phyloP scores from a whole-genome alignment of 805 yeast species.

The Wickerhamomyces pijperi region DNA sequence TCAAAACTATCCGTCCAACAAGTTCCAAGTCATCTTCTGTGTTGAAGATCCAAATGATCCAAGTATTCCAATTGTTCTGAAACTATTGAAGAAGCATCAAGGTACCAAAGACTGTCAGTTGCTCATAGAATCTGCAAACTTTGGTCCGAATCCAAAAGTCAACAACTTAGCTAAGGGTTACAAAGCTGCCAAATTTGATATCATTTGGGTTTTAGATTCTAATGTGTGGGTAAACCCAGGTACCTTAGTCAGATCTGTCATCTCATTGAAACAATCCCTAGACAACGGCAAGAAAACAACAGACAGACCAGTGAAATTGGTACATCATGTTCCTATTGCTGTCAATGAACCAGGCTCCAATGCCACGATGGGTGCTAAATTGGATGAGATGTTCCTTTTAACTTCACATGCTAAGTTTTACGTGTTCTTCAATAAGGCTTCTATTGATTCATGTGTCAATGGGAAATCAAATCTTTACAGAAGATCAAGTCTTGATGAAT shows the following conservation, averaged over 20 bases:
- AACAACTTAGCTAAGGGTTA: conserved; percentile 82
- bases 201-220: conserved; percentile 78
- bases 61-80: conserved; percentile 44
- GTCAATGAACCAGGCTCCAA: conserved; percentile 11
- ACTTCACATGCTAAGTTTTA: conserved; percentile 84
- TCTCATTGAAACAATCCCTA: conserved; percentile 32
- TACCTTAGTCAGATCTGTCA: conserved; percentile 54
- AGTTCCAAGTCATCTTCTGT: conserved; percentile 66
- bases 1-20: conserved; percentile 53
- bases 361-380: conserved; percentile 40
- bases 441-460: conserved; percentile 81
- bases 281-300: conserved; percentile 35
- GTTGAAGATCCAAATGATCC: conserved; percentile 56
- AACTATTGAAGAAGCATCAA: conserved; percentile 41
- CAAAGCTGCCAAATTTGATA: conserved; percentile 52
- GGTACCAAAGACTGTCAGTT: conserved; percentile 41
- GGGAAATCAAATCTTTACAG: conserved; percentile 81
- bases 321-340: conserved; percentile 77
- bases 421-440: conserved; percentile 60
- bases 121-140: conserved; percentile 35
- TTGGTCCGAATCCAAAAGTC: conserved; percentile 83
- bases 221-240: conserved; percentile 71
- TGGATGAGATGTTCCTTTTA: conserved; percentile 78
- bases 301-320: conserved; percentile 42
- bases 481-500: conserved; percentile 47